These are phyloP conservation scores for Daldinia caldariorum DNA, from an alignment of 495 filamentous ascomycete genomes.

Conservation along the genomic window DNA sequence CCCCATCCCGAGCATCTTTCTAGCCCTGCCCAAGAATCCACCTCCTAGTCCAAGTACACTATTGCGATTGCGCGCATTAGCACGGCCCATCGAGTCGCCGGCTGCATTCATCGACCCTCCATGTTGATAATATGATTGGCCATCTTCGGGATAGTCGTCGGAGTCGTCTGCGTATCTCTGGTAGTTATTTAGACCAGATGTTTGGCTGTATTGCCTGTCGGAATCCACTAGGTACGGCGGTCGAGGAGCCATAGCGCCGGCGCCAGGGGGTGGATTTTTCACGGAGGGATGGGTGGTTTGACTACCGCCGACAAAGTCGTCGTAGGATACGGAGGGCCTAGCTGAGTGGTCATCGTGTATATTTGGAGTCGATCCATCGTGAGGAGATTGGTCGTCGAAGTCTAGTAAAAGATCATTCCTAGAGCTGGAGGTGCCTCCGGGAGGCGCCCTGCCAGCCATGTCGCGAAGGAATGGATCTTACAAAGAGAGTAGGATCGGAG, in stretches of 20 bases:
- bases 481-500: constrained; percentile 43
- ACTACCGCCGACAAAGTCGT: constrained; percentile 84
- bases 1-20: constrained; percentile 90
- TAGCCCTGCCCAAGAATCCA: constrained; percentile 84
- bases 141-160: constrained; percentile 78
- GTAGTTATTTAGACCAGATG: constrained; percentile 84
- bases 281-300: constrained; percentile 55
- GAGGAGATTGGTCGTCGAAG: constrained; percentile 73
- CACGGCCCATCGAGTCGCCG: constrained; percentile 58
- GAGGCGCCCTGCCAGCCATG: constrained; percentile 73
- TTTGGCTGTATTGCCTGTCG: constrained; percentile 77
- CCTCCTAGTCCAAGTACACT: constrained; percentile 88
- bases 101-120: constrained; percentile 63
- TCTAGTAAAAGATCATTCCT: constrained; percentile 79
- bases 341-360: constrained; percentile 77
- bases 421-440: constrained; percentile 67
- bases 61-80: constrained; percentile 76
- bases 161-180: constrained; percentile 89
- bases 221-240: constrained; percentile 67
- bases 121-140: constrained; percentile 72
- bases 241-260: constrained; percentile 54
- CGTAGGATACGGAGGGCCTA: constrained; percentile 91
- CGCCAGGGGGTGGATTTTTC: constrained; percentile 53
- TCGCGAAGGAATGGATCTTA: constrained; percentile 53
- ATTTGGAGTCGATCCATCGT: constrained; percentile 77